phyloP scores from a whole-genome alignment of 371 early-diverging fungal species.

The Mortierella sp. region DNA sequence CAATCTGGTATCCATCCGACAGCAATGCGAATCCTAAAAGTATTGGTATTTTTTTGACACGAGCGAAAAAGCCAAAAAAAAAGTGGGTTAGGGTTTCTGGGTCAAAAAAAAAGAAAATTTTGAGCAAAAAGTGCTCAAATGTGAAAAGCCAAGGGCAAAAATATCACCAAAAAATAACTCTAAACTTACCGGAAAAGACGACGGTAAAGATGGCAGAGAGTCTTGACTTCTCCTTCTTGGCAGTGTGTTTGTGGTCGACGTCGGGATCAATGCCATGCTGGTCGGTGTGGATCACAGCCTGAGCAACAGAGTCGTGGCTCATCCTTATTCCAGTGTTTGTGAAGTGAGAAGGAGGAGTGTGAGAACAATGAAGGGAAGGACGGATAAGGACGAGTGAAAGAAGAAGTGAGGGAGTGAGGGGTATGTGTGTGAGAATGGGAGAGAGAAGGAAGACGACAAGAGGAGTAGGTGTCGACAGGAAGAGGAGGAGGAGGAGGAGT shows the following conservation, averaged over 20 bases:
- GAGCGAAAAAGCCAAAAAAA: no score
- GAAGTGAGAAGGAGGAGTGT: background rate
- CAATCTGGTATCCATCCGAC: conserved; percentile 52
- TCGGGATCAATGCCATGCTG: background rate
- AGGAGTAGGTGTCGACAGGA: background rate
- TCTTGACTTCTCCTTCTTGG: conserved; percentile 19
- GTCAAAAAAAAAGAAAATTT: no score
- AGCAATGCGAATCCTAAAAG: conserved; percentile 38
- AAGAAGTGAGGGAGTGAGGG: background rate
- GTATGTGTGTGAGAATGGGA: background rate
- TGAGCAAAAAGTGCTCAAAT: background rate
- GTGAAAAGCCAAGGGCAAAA: background rate
- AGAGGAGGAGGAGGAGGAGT: background rate
- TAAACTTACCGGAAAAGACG: conserved; percentile 34
- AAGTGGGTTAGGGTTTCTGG: background rate
- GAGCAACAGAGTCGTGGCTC: background rate
- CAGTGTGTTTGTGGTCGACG: background rate
- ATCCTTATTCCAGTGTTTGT: background rate
- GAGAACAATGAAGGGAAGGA: background rate
- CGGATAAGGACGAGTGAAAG: background rate
- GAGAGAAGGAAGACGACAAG: background rate
- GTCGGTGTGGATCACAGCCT: background rate
- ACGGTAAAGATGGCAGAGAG: conserved; percentile 41
- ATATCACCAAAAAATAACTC: no score
- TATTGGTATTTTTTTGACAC: background rate